These are phyloP conservation scores for Jaltomata sinuosa DNA, from an alignment of 257 asterid genomes.

Conservation along the genomic window DNA sequence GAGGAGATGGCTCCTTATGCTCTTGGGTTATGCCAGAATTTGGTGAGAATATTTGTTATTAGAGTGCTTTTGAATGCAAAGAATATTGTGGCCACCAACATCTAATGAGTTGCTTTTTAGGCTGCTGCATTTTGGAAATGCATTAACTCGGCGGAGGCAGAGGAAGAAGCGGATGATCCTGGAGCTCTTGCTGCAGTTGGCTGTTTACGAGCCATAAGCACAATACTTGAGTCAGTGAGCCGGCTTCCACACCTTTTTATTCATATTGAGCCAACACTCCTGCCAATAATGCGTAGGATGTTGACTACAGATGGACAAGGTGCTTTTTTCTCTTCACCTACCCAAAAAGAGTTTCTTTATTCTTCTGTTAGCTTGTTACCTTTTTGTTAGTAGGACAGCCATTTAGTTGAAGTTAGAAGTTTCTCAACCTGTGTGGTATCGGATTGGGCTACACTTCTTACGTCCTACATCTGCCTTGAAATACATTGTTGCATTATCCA, in stretches of 20 bases:
- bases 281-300: conserved; percentile 97
- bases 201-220: conserved; percentile 97
- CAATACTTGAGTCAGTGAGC: conserved; percentile 93
- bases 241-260: conserved; percentile 83
- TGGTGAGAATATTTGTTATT: conserved; percentile 38
- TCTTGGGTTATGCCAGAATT: conserved; percentile 93
- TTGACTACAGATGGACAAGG: conserved; percentile 98
- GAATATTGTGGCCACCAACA: neutral
- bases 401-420: neutral
- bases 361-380: neutral
- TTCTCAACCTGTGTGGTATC: neutral
- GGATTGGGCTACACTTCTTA: neutral
- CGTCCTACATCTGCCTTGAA: neutral
- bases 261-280: conserved; percentile 77
- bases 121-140: conserved; percentile 99
- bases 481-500: neutral
- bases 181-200: conserved; percentile 99
- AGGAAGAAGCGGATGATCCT: conserved; percentile 94
- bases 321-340: neutral
- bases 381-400: neutral
- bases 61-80: neutral
- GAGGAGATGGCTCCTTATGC: conserved; percentile 99
- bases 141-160: conserved; percentile 83
- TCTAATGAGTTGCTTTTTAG: conserved; percentile 25
- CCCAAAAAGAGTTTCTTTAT: conserved; percentile 31